phyloP scores from a whole-genome alignment of 305 asterid genomes.

The Fraxinus sp. region DNA sequence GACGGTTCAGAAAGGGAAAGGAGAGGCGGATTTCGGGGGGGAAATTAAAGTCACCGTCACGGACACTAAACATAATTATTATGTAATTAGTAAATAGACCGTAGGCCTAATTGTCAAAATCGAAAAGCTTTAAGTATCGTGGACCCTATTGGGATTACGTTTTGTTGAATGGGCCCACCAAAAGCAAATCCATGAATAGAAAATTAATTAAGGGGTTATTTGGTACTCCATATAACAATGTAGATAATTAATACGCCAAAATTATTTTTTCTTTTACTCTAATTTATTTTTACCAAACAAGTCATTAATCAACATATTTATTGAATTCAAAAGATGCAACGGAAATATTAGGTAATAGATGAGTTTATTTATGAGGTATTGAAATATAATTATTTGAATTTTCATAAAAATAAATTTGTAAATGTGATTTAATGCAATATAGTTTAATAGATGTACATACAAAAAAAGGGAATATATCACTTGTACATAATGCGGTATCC shows the following conservation, averaged over 20 bases:
- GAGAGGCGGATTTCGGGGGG: neutral
- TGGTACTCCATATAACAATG: neutral
- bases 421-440: neutral
- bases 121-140: neutral
- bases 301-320: neutral
- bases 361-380: neutral
- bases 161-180: neutral
- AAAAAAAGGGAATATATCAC: no score
- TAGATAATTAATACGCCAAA: neutral
- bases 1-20: conserved; percentile 28
- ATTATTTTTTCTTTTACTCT: neutral
- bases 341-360: neutral
- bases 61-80: conserved; percentile 30
- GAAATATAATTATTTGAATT: neutral
- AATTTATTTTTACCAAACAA: neutral
- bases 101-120: conserved; percentile 1
- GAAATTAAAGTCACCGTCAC: conserved; percentile 53
- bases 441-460: no score
- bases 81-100: neutral
- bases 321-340: neutral
- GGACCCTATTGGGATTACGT: neutral
- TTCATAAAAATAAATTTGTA: neutral
- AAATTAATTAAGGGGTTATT: neutral
- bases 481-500: no score
- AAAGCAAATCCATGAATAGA: neutral